These are phyloP conservation scores for Ocimum tenuiflorum DNA, from an alignment of 257 asterid species.

Conservation along the genomic window DNA sequence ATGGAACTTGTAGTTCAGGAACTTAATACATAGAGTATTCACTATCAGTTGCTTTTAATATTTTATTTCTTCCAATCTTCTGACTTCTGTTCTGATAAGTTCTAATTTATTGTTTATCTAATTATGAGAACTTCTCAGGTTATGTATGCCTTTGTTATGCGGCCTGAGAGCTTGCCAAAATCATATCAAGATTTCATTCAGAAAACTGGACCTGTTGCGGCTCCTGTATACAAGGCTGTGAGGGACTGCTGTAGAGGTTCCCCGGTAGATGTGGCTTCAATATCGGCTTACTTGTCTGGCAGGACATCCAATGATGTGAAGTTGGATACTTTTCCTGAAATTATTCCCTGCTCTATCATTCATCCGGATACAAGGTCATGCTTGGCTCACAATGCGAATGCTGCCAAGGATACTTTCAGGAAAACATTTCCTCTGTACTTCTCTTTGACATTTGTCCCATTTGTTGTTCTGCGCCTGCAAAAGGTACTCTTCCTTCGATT, in stretches of 20 bases:
- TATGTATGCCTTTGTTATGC: conserved; percentile 97
- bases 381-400: conserved; percentile 72
- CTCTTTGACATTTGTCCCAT: conserved; percentile 95
- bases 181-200: conserved; percentile 95
- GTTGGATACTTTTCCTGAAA: conserved; percentile 65
- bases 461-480: conserved; percentile 85
- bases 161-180: conserved; percentile 97
- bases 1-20: conserved; percentile 1
- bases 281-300: conserved; percentile 57
- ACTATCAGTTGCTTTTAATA: neutral
- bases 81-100: neutral
- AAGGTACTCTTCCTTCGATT: conserved; percentile 50
- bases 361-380: conserved; percentile 84
- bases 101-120: conserved; percentile 14
- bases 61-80: neutral
- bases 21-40: neutral
- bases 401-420: conserved; percentile 73
- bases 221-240: conserved; percentile 93
- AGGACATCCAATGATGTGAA: conserved; percentile 40
- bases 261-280: conserved; percentile 61
- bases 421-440: conserved; percentile 95
- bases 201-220: conserved; percentile 97
- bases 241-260: conserved; percentile 96
- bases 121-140: conserved; percentile 44
- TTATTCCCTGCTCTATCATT: conserved; percentile 82